These are phyloP conservation scores for Myxozyma melibiosi DNA, from an alignment of 805 yeast genomes.

Conservation along the genomic window DNA sequence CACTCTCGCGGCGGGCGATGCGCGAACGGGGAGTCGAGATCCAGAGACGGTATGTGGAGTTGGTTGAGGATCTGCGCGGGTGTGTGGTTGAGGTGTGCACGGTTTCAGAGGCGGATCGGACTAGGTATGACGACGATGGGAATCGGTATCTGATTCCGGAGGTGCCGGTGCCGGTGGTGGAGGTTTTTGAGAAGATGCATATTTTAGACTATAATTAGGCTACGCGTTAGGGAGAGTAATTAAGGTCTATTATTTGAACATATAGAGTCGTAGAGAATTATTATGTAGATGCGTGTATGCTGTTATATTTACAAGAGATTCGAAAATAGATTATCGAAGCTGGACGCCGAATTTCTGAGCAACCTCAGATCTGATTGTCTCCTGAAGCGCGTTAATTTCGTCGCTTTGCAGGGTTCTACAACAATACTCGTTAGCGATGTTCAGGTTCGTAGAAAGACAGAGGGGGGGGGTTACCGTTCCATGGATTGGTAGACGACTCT, in stretches of 20 bases:
- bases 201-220: conserved; percentile 22
- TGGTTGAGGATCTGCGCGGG: conserved; percentile 58
- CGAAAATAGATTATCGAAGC: conserved; percentile 15
- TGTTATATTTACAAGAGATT: not conserved
- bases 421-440: not conserved
- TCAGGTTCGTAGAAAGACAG: too few species aligned
- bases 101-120: conserved; percentile 82
- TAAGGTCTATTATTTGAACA: not conserved
- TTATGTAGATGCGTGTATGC: too few species aligned
- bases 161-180: conserved; percentile 20
- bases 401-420: conserved; percentile 74
- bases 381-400: conserved; percentile 78
- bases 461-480: conserved; percentile 58
- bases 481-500: conserved; percentile 91
- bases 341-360: conserved; percentile 27
- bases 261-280: too few species aligned
- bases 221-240: not conserved
- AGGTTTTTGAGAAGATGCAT: conserved; percentile 19
- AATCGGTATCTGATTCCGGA: conserved; percentile 56
- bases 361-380: conserved; percentile 61
- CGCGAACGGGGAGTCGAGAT: conserved; percentile 80
- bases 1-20: conserved; percentile 69
- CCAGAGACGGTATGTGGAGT: conserved; percentile 65
- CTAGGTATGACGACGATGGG: conserved; percentile 87
- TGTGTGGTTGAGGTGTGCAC: conserved; percentile 74